Evolutionary conservation across 169 alveolate genomes (phyloP).

Genomic region (Plasmodium knowlesi): DNA sequence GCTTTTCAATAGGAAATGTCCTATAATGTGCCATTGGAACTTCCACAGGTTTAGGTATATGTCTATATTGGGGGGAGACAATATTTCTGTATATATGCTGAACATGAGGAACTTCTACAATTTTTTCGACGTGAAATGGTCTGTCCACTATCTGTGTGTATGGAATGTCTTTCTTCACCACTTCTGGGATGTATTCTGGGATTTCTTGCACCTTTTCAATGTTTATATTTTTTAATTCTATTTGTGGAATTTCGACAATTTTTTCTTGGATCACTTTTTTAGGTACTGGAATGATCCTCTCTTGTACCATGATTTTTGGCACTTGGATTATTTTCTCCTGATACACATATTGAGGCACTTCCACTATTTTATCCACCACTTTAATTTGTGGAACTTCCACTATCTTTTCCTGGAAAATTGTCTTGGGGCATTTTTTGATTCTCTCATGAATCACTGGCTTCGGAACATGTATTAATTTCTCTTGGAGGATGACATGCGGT

Average conservation of each 20-base stretch:
- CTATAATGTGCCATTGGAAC: constrained; percentile 93
- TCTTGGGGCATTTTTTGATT: constrained; percentile 89
- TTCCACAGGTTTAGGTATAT: constrained; percentile 94
- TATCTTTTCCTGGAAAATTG: constrained; percentile 89
- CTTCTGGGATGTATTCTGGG: constrained; percentile 81
- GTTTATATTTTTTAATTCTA: constrained; percentile 87
- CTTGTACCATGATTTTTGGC: constrained; percentile 91
- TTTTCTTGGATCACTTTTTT: constrained; percentile 90
- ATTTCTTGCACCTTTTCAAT: constrained; percentile 61
- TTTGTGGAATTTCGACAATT: constrained; percentile 91
- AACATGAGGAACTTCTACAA: constrained; percentile 93
- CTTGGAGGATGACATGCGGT: constrained; percentile 90
- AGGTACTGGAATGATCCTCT: constrained; percentile 91
- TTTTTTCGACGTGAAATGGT: constrained; percentile 90
- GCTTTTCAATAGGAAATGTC: constrained; percentile 90
- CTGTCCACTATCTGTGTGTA: constrained; percentile 84
- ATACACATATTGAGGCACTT: constrained; percentile 92
- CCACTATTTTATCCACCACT: constrained; percentile 90
- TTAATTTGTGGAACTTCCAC: constrained; percentile 92
- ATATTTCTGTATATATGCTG: constrained; percentile 90
- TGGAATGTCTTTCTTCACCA: constrained; percentile 81
- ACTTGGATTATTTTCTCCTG: constrained; percentile 92
- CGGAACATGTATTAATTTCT: constrained; percentile 88
- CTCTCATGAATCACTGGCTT: constrained; percentile 91
- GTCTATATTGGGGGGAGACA: constrained; percentile 92